phyloP scores from a whole-genome alignment of 148 eudicot genomes.

The Camellia sinensis region DNA sequence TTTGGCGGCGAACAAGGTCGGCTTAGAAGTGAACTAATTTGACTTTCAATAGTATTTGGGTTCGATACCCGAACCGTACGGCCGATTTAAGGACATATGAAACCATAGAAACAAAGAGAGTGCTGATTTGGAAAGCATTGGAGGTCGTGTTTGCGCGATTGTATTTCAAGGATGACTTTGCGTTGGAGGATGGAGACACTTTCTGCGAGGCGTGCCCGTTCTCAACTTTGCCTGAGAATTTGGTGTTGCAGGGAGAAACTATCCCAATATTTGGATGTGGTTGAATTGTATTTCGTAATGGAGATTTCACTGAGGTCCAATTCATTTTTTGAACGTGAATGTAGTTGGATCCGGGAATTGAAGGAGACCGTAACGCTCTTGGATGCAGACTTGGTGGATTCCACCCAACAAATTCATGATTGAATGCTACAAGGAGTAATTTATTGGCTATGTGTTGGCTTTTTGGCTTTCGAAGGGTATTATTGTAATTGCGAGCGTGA shows the following conservation, averaged over 20 bases:
- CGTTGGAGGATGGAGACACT: conserved; percentile 71
- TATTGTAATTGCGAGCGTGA: no score
- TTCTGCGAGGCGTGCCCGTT: conserved; percentile 79
- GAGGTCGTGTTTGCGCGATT: conserved; percentile 70
- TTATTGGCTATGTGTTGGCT: conserved; percentile 48
- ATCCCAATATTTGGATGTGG: conserved; percentile 66
- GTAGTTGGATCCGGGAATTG: no score
- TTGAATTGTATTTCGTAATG: no score
- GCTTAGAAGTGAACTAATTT: conserved; percentile 37
- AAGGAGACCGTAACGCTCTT: no score
- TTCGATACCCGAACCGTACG: conserved; percentile 42
- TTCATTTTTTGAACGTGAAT: no score
- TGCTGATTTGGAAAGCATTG: conserved; percentile 32
- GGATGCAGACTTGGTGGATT: no score
- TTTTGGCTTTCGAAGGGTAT: no score
- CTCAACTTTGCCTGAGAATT: conserved; percentile 48
- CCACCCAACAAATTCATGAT: no score
- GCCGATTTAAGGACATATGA: conserved; percentile 62
- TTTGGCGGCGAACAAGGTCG: conserved; percentile 37
- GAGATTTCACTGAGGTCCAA: no score
- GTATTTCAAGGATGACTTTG: conserved; percentile 82
- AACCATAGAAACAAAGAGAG: conserved; percentile 47
- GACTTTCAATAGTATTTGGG: conserved; percentile 62
- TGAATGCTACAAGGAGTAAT: conserved; percentile 27
- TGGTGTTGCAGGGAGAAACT: conserved; percentile 62